phyloP scores from a whole-genome alignment of 2,329 filamentous ascomycete genomes.

The Paramyrothecium roridum region DNA sequence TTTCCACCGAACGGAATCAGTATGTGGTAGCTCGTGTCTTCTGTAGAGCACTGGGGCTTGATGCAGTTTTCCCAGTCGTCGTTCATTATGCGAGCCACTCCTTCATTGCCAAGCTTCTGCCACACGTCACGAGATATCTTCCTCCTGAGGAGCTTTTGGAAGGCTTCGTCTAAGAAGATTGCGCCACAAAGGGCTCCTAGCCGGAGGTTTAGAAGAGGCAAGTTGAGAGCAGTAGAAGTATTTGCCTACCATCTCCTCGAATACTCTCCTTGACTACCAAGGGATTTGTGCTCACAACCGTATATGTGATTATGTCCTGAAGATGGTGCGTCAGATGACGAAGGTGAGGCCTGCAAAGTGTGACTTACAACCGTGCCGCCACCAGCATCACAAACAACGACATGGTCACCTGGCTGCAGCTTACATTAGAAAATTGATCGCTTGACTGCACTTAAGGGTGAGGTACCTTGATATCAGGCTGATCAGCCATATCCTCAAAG shows the following conservation, averaged over 20 bases:
- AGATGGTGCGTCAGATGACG: no score
- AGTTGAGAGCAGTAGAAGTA: no score
- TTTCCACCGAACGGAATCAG: neutral
- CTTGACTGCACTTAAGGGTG: neutral
- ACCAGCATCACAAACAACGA: slow-evolving; percentile 33
- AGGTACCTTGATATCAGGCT: slow-evolving; percentile 14
- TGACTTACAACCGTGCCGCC: slow-evolving; percentile 30
- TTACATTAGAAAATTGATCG: neutral
- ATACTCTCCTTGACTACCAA: slow-evolving; percentile 32
- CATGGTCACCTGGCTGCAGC: slow-evolving; percentile 6
- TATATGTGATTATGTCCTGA: slow-evolving; percentile 39
- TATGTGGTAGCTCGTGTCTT: neutral
- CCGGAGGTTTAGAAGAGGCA: no score
- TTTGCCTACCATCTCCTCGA: slow-evolving; percentile 27
- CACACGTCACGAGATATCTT: slow-evolving; percentile 13
- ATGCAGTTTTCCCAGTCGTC: slow-evolving; percentile 24
- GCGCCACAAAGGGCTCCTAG: slow-evolving; percentile 35
- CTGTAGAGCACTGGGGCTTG: slow-evolving; percentile 16
- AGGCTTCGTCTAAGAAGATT: slow-evolving; percentile 35
- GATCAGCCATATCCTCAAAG: slow-evolving; percentile 20
- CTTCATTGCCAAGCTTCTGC: neutral
- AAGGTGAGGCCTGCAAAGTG: no score
- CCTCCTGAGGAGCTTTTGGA: slow-evolving; percentile 20
- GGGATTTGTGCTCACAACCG: slow-evolving; percentile 12
- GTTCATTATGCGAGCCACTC: slow-evolving; percentile 15